A percentile compares a stretch with the other conserved stretches of the same genome.
Evolutionary conservation across 805 yeast genomes (phyloP).

Genomic region (Saccharomycopsis lassenensis): DNA sequence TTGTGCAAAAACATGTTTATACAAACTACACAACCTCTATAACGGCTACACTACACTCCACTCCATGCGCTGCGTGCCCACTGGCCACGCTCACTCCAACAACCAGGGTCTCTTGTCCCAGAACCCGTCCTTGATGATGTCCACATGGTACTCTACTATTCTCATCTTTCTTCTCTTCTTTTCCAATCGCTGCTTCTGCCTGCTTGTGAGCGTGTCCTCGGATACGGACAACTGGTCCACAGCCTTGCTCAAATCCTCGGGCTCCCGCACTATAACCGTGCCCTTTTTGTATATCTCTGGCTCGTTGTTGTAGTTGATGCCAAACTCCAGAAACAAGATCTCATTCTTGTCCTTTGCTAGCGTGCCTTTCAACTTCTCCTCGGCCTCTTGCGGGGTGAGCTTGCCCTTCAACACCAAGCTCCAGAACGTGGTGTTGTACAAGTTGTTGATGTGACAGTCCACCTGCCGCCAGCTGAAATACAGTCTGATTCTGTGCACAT

Average conservation of each 20-base stretch:
- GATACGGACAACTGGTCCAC: slow-evolving; percentile 15
- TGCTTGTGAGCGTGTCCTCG: slow-evolving; percentile 21
- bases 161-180: slow-evolving; percentile 39
- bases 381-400: slow-evolving; percentile 70
- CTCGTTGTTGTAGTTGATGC: slow-evolving; percentile 84
- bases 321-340: slow-evolving; percentile 63
- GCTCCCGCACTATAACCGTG: slow-evolving; percentile 45
- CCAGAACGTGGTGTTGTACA: slow-evolving; percentile 94
- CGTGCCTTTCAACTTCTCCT: slow-evolving; percentile 65
- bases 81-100: slow-evolving; percentile 4
- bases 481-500: slow-evolving; percentile 47
- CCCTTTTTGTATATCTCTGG: slow-evolving; percentile 86
- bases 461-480: slow-evolving; percentile 93
- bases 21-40: too few species aligned
- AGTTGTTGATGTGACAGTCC: slow-evolving; percentile 90
- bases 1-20: too few species aligned
- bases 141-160: slow-evolving; percentile 40
- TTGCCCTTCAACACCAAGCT: slow-evolving; percentile 60
- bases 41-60: too few species aligned
- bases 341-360: slow-evolving; percentile 81
- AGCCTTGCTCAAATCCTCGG: slow-evolving; percentile 14
- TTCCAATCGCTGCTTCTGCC: slow-evolving; percentile 40
- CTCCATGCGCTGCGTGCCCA: too few species aligned
- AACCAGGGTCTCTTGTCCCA: slow-evolving; percentile 41
- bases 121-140: slow-evolving; percentile 52